These are phyloP conservation scores for Phytophthora aleatoria DNA, from an alignment of 352 stramenopile species.

Conservation along the genomic window DNA sequence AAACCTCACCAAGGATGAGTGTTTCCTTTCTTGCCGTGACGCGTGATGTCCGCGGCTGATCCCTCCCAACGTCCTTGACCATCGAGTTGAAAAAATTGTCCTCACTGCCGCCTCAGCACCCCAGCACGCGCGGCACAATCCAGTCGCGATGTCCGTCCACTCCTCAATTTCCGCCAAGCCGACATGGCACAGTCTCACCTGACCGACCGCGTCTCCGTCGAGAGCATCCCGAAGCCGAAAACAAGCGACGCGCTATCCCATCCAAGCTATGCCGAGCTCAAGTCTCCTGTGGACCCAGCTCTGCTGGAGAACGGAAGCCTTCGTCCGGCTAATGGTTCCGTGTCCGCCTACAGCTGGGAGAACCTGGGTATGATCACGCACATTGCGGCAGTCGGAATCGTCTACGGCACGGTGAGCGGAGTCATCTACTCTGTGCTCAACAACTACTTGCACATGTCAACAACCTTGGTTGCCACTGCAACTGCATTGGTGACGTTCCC, in stretches of 20 bases:
- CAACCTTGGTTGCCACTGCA: constrained; percentile 45
- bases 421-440: constrained; percentile 62
- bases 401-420: constrained; percentile 41
- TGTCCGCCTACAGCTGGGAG: constrained; percentile 32
- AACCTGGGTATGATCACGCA: constrained; percentile 53
- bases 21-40: neutral
- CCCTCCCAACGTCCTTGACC: neutral
- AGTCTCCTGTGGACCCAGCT: constrained; percentile 15
- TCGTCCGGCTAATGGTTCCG: constrained; percentile 19
- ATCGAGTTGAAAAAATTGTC: neutral
- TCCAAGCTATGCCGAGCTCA: constrained; percentile 32
- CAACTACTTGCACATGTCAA: constrained; percentile 64
- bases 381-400: constrained; percentile 44
- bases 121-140: too few species aligned
- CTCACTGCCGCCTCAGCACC: neutral
- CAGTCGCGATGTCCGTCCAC: neutral
- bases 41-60: constrained; percentile 4
- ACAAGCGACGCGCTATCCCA: constrained; percentile 13
- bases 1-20: constrained; percentile 13
- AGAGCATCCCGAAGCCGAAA: constrained; percentile 22
- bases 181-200: constrained; percentile 18
- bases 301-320: constrained; percentile 23
- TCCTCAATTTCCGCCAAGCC: constrained; percentile 4
- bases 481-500: constrained; percentile 51
- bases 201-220: constrained; percentile 29